Conservation (phyloP, 2,329 filamentous ascomycete species). For the Diplodia mutila region DNA sequence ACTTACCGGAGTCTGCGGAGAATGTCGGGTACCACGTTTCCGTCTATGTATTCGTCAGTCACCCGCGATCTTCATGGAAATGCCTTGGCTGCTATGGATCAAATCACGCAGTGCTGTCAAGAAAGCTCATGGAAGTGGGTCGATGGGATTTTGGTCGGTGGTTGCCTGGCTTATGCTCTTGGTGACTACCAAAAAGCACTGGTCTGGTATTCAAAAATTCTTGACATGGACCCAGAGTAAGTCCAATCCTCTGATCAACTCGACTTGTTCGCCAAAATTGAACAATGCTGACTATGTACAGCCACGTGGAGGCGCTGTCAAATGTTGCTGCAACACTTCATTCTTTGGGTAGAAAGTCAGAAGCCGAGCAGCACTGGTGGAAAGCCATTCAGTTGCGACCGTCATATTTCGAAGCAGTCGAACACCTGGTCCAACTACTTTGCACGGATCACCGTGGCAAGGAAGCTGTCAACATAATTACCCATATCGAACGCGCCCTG, state of each 20-base stretch:
- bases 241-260: conserved; percentile 31
- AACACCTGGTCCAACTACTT: conserved; percentile 87
- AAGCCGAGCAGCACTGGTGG: conserved; percentile 85
- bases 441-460: conserved; percentile 79
- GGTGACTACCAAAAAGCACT: conserved; percentile 79
- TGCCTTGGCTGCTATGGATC: conserved; percentile 42
- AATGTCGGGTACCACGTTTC: conserved; percentile 12
- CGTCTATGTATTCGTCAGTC: conserved; percentile 2
- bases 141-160: conserved; percentile 88
- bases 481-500: conserved; percentile 77
- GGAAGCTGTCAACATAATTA: conserved; percentile 86
- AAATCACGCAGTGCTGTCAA: conserved; percentile 42
- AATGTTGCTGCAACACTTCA: conserved; percentile 90
- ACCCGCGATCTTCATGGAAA: conserved; percentile 27
- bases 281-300: conserved; percentile 42
- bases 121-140: conserved; percentile 66
- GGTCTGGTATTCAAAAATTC: conserved; percentile 72
- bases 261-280: neutral
- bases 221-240: conserved; percentile 61
- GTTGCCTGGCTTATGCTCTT: conserved; percentile 88
- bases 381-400: conserved; percentile 82
- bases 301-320: conserved; percentile 89
- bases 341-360: conserved; percentile 77
- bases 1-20: conserved; percentile 6
- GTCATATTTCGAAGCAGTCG: conserved; percentile 90